phyloP scores from a whole-genome alignment of 495 filamentous ascomycete species.

The Xylaria palmicola region DNA sequence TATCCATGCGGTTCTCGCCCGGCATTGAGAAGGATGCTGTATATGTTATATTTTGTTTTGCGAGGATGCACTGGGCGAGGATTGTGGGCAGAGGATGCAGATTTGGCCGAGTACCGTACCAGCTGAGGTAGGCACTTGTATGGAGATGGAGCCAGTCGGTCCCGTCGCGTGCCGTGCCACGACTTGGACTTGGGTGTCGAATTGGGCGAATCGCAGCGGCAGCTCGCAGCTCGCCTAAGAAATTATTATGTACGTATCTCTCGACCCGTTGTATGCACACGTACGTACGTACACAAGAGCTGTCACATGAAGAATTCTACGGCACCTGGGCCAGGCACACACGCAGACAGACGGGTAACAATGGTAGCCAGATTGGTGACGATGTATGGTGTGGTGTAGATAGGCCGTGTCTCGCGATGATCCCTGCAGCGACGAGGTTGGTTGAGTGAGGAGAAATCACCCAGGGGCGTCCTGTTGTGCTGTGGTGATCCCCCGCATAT shows the following conservation, averaged over 20 bases:
- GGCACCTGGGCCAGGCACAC: too few species aligned
- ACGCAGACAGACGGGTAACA: too few species aligned
- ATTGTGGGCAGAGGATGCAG: constrained; percentile 15
- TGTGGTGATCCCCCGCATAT: constrained; percentile 3
- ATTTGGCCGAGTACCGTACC: constrained; percentile 5
- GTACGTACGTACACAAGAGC: too few species aligned
- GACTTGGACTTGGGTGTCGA: too few species aligned
- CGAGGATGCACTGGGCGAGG: constrained; percentile 5
- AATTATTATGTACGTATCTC: too few species aligned
- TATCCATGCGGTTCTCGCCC: background rate
- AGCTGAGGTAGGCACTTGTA: too few species aligned
- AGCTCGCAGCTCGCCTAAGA: too few species aligned
- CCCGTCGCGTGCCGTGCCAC: background rate
- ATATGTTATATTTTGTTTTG: background rate
- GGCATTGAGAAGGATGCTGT: background rate
- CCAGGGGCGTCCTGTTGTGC: background rate
- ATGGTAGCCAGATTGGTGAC: too few species aligned
- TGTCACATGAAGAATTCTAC: too few species aligned
- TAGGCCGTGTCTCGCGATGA: background rate
- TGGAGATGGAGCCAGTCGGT: too few species aligned
- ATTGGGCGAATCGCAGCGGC: constrained; percentile 1
- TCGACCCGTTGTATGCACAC: too few species aligned
- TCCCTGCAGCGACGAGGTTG: background rate
- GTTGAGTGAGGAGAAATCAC: background rate
- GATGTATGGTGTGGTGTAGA: too few species aligned